A percentile compares a stretch with the other conserved stretches of the same genome.
Conservation (phyloP, 768 basidiomycete species). For the Lentinus brumalis region DNA sequence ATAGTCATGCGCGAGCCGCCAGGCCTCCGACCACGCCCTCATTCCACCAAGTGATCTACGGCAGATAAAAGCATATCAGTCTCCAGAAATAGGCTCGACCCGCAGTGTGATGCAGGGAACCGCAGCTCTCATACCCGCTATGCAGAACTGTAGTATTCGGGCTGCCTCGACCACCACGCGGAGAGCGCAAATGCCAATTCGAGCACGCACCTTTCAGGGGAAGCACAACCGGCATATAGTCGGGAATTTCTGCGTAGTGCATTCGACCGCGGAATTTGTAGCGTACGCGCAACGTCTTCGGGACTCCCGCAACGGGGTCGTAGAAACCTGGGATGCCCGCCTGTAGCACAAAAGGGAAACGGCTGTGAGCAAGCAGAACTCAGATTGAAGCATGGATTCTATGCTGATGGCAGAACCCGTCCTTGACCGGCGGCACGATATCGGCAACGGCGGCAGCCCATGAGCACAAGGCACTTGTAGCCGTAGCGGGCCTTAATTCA, state of each 20-base stretch:
- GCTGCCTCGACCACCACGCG: constrained; percentile 8
- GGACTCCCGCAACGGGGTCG: constrained; percentile 76
- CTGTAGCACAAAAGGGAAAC: constrained; percentile 28
- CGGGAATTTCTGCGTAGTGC: constrained; percentile 80
- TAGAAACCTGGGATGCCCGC: constrained; percentile 83
- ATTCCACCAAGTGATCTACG: constrained; percentile 23
- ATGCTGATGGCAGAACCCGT: constrained; percentile 14
- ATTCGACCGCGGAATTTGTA: constrained; percentile 74
- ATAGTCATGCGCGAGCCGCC: constrained; percentile 13
- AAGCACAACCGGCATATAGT: constrained; percentile 67
- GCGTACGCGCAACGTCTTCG: constrained; percentile 69
- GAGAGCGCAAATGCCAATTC: not conserved
- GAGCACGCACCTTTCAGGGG: constrained; percentile 67
- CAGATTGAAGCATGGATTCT: not conserved
- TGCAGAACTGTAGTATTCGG: not conserved
- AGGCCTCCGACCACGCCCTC: constrained; percentile 9
- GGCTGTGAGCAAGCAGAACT: not conserved
- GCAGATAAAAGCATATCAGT: constrained; percentile 18
- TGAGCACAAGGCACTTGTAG: not conserved
- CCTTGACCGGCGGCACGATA: constrained; percentile 8
- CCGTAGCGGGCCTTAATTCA: not conserved
- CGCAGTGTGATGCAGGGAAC: not conserved
- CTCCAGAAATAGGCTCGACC: constrained; percentile 13
- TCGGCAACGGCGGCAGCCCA: constrained; percentile 11
- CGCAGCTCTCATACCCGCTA: not conserved